Base-by-base conservation (phyloP, 257 asterid species). In the Capsicum pubescens region DNA sequence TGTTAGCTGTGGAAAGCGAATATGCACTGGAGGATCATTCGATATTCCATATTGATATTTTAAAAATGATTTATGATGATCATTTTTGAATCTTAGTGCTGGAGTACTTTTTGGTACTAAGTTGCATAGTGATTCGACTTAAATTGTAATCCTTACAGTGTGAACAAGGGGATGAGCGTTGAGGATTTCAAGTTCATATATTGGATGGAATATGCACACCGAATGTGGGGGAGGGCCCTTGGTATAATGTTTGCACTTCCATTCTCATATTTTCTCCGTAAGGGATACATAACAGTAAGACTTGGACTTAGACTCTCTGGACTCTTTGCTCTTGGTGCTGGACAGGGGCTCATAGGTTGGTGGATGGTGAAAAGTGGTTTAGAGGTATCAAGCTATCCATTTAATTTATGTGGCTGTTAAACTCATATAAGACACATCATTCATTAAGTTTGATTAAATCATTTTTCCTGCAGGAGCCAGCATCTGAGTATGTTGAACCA, bases 281-380 rank as follows among this genome's bases (percentile, higher is more conserved):
- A 94, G 86, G 98, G 98, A 77, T 96, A 94, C 82, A 93, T 96
- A 84, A 96, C 98, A 0, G 82, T 86, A 32, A 91, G 69, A 83
- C 90, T 94, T 83, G 99, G 97, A 67, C 86, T 92, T 86, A 92
- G 95, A 88, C 95, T 96, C 10, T 90, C 90, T 83, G 98, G 97
- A 35, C 90, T 96, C 66, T 96, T 96, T 85, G 97, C 95, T 82
- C 98, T 96, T 89, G 99, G 99, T 80, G 99, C 95, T 87, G 99
- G 98, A 76, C 98, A 96, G 87, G 99, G 99, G 72, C 83, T 96
- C 11, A 92, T 96, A 80, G 99, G 99, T 72, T 96, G 99, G 99
- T 96, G 99, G 99, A 96, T 94, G 98, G 98, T 96, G 68, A 94
- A 92, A 91, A 96, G 99, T 84, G 99, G 99, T 81, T 89, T 94